Evolutionary conservation across 2,329 filamentous ascomycete genomes (phyloP).

Genomic region (Zarea fungicola): DNA sequence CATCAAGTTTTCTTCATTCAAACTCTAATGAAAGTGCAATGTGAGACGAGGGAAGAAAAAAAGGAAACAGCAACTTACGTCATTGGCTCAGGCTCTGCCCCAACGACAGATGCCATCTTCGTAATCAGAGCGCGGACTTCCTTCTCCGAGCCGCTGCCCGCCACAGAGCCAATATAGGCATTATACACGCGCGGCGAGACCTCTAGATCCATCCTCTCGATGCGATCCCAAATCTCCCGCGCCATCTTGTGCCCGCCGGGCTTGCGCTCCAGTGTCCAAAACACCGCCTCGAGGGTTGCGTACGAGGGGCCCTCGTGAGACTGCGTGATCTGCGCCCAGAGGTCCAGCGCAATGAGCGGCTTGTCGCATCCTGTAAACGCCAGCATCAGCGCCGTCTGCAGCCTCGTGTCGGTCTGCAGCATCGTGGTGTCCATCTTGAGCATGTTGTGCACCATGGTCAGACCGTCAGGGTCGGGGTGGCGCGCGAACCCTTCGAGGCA

Average conservation of each 20-base stretch:
- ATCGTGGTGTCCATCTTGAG: conserved; percentile 86
- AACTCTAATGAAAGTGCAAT: too few relatives aligned
- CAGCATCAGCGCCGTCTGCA: conserved; percentile 83
- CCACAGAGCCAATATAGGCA: conserved; percentile 68
- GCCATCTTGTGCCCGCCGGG: conserved; percentile 55
- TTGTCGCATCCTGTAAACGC: conserved; percentile 70
- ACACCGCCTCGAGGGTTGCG: conserved; percentile 71
- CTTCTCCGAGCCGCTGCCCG: conserved; percentile 64
- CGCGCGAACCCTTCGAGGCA: conserved; percentile 71
- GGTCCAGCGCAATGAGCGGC: conserved; percentile 62
- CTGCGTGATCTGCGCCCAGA: conserved; percentile 79
- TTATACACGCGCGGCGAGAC: conserved; percentile 69
- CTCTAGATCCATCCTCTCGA: conserved; percentile 71
- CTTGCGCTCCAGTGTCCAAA: conserved; percentile 67
- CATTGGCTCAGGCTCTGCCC: conserved; percentile 60
- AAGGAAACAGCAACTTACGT: too few relatives aligned
- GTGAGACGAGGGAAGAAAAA: too few relatives aligned
- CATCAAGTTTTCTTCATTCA: too few relatives aligned
- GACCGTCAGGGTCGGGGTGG: conserved; percentile 48
- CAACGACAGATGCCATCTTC: conserved; percentile 61
- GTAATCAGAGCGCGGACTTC: conserved; percentile 62
- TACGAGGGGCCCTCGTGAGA: conserved; percentile 84
- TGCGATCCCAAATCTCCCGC: conserved; percentile 64
- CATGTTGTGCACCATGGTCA: conserved; percentile 83
- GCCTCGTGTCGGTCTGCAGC: conserved; percentile 67